A percentile compares a stretch with the other conserved stretches of the same genome.
Conservation (phyloP, 495 filamentous ascomycete species). For the Tuber brumale region DNA sequence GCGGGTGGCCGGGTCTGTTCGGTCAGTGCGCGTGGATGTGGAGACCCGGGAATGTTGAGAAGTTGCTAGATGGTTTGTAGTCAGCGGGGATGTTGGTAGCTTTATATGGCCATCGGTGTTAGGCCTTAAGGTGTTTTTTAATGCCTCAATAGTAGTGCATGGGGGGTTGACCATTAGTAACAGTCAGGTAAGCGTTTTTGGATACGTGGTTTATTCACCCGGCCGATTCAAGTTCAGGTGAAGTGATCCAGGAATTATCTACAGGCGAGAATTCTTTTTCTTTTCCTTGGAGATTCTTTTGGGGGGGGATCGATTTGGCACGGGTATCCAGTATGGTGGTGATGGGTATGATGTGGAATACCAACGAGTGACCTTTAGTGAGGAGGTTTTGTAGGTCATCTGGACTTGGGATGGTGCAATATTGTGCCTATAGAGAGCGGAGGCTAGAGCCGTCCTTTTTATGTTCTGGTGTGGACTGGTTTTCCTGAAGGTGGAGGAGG, state of each 20-base stretch:
- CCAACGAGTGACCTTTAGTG: not conserved
- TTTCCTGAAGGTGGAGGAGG: not conserved
- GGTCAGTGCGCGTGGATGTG: not conserved
- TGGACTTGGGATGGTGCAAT: not conserved
- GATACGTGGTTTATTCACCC: not conserved
- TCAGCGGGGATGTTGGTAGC: not conserved
- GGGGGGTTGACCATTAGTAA: conserved; percentile 1
- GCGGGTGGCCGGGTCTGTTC: not conserved
- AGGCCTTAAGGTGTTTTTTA: not conserved
- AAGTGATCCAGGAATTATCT: not conserved
- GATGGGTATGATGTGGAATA: not conserved
- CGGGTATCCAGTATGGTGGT: not conserved
- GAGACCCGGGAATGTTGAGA: not conserved
- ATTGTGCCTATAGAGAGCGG: not conserved
- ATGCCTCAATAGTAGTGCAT: not conserved
- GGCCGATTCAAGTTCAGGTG: not conserved
- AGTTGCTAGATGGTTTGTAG: not conserved
- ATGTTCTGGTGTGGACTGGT: not conserved
- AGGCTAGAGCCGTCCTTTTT: not conserved
- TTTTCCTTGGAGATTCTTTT: not conserved
- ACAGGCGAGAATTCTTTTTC: not conserved
- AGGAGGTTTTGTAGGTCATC: not conserved
- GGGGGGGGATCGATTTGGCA: not conserved
- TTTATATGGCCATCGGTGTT: not conserved
- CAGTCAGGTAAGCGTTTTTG: not conserved